Evolutionary conservation across 805 yeast genomes (phyloP), one percentile per base, ranked within the genome.

Genomic region (Teunomyces pallodes): DNA sequence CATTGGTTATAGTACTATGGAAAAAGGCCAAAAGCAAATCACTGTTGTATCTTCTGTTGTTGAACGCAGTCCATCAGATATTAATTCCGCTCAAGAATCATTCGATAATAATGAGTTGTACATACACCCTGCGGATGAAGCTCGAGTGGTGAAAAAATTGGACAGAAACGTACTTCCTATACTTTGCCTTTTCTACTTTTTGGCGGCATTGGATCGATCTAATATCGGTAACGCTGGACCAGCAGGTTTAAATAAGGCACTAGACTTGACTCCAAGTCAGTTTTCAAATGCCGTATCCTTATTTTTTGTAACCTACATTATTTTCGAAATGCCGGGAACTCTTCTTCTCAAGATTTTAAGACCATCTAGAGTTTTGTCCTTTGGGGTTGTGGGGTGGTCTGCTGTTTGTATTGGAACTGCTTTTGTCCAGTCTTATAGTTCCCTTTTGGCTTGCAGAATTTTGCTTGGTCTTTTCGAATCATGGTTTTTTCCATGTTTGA

Each of bases 181-280:
- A 46, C 60, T 77, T 47, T 61, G 73, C 7, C 48, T 70, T 16
- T 60, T 74, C 38, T 79, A 77, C 56, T 70, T 79, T 47, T 63
- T 75, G 40, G 73, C 81, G 3, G 69, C 72, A 42, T 62, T 81
- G 47, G 86, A 81, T 60, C 71, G 79, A 50, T 76, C 83, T 10
- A 81, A 80, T 56, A 78, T 81, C 46, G 84, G 85, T 54, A 81
- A 81, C 56, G 85, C 85, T 8, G 71, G 71, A 36, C 69, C 77
- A 2, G 84, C 82, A 10, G 85, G 86, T 3, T 53, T 81, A 51
- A 60, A 69, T 0, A 65, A 65, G 26, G 76, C 70, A 46, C 48
- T 79, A 14, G 64, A 67, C 6, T 57, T 79, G 24, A 55, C 61
- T 0, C 69, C 67, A 0, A 61, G 58, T 17, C 73, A 78, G 52